Conservation (phyloP, 2,329 filamentous ascomycete genomes). For the Colletotrichum gigasporum region DNA sequence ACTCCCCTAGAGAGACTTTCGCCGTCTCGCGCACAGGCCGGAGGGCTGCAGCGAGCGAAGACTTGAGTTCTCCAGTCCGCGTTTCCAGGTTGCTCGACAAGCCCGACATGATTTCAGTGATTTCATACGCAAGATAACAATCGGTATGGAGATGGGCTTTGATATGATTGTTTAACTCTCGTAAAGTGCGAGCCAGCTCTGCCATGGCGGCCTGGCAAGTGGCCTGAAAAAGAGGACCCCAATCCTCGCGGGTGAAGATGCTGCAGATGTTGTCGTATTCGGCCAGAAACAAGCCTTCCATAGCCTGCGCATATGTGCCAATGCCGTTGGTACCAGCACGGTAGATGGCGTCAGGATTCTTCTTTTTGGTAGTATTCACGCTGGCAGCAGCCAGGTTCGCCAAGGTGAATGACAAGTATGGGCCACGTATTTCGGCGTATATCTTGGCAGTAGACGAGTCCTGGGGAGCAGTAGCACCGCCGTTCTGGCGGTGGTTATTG, state of each 20-base stretch:
- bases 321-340: conserved; percentile 91
- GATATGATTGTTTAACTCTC: conserved; percentile 90
- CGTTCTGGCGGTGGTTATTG: conserved; percentile 62
- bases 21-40: conserved; percentile 93
- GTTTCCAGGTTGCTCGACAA: conserved; percentile 83
- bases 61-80: conserved; percentile 86
- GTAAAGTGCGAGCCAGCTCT: conserved; percentile 85
- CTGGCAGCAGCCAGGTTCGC: conserved; percentile 90
- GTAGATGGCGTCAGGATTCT: conserved; percentile 84
- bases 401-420: conserved; percentile 84
- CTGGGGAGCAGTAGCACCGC: conserved; percentile 50
- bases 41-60: conserved; percentile 82
- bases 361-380: conserved; percentile 83
- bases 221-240: conserved; percentile 79
- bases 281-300: conserved; percentile 86
- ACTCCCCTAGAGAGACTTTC: conserved; percentile 82
- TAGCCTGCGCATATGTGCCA: conserved; percentile 83
- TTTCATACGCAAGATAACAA: conserved; percentile 94
- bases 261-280: conserved; percentile 92
- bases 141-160: conserved; percentile 87
- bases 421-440: conserved; percentile 86
- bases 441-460: conserved; percentile 81
- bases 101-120: conserved; percentile 87
- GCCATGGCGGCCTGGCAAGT: conserved; percentile 82
- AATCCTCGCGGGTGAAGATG: conserved; percentile 87